Evolutionary conservation across 2,329 filamentous ascomycete species (phyloP).

Genomic region (Pseudogymnoascus destructans): DNA sequence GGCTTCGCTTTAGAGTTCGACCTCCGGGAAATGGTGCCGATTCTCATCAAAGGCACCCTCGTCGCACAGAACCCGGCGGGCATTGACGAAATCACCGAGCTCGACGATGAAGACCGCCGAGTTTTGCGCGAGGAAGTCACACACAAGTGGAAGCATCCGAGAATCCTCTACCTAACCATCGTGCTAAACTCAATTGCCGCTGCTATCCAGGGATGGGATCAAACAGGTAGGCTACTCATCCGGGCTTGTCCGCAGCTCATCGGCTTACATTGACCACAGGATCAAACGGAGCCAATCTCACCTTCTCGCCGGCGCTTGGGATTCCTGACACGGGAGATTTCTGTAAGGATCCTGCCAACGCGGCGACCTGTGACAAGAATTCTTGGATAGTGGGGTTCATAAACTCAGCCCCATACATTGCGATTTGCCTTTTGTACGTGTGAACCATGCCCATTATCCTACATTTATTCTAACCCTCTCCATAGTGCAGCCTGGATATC

Average conservation of each 20-base stretch:
- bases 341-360: background rate
- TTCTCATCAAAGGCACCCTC: constrained; percentile 26
- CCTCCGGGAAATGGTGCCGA: constrained; percentile 30
- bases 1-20: constrained; percentile 45
- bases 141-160: constrained; percentile 54
- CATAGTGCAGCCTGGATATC: constrained; percentile 50
- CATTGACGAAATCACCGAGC: constrained; percentile 16
- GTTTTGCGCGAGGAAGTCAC: constrained; percentile 39
- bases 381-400: constrained; percentile 44
- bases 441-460: too few species aligned
- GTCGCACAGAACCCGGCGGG: constrained; percentile 27
- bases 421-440: constrained; percentile 29
- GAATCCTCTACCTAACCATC: constrained; percentile 52
- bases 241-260: constrained; percentile 34
- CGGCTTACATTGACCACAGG: constrained; percentile 33
- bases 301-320: constrained; percentile 28
- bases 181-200: constrained; percentile 54
- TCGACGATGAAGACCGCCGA: constrained; percentile 25
- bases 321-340: constrained; percentile 21
- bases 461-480: constrained; percentile 28
- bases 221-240: constrained; percentile 34
- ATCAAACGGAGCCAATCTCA: constrained; percentile 34
- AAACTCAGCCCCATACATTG: constrained; percentile 41
- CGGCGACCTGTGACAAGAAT: constrained; percentile 13
- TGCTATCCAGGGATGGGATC: constrained; percentile 37